Evolutionary conservation across 2,329 filamentous ascomycete species (phyloP), one percentile per base, ranked within the genome.

Genomic region (Aspergillus spinulosporus): DNA sequence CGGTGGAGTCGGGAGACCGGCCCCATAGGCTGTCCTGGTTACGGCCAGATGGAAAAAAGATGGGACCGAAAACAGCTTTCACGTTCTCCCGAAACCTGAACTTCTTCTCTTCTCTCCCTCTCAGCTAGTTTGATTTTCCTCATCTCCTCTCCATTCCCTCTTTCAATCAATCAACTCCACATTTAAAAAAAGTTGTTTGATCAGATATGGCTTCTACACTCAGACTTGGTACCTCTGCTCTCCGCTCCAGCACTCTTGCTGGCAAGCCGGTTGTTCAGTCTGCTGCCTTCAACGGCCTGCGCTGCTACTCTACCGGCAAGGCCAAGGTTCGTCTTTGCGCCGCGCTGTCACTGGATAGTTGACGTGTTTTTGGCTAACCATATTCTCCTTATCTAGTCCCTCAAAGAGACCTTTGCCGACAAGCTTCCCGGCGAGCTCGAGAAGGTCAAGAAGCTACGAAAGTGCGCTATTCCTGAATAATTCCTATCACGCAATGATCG

Each of bases 341-440:
- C 15, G 32, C n/a, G 29, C 39, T 71, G 55, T 53, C n/a, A 81
- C 42, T 56, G 49, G 50, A 55, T 62, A 49, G 59, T 60, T 49
- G 37, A 40, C 36, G 12, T 51, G 43, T 39, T 43, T 45, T 59
- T 58, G 55, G 26, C 64, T 66, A 62, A 74, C 71, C 53, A 69
- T 59, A n/a, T 15, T 49, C 29, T 47, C 50, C 64, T 52, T 11
- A 15, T 59, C 54, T 68, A 99, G 94, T 92, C 92, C 68, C 82
- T 99, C 75, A 99, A 99, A 84, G 94, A 99, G 78, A 93, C 92
- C 75, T 97, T 99, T 78, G 93, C 93, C 75, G 92, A 94, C 78
- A 88, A 93, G 73, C 84, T 99, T 62, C 94, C 94, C 69, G 91
- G 88, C 77, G 95, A 97, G 86, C 88, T 97, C 74, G 94, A 99